Percentiles rank a stretch among this genome's conserved stretches.
Conservation (phyloP, 2,329 filamentous ascomycete species). For the Didymella segeticola region DNA sequence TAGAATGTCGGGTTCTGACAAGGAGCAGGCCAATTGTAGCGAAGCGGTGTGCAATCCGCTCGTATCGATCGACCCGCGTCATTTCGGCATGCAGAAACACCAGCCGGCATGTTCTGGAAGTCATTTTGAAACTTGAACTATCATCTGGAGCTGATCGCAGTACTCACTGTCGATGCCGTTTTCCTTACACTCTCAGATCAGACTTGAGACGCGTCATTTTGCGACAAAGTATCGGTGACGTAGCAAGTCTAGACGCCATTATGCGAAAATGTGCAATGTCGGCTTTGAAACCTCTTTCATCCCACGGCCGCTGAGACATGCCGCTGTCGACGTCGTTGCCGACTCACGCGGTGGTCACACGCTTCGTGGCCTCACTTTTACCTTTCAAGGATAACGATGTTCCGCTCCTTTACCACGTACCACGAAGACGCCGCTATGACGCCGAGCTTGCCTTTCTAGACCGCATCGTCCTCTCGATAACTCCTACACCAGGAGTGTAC, state of each 20-base stretch:
- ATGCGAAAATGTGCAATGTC: conserved; percentile 12
- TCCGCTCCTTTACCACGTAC: conserved; percentile 43
- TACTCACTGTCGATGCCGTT: background rate
- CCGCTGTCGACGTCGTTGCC: conserved; percentile 34
- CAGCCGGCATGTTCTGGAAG: background rate
- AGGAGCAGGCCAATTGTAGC: background rate
- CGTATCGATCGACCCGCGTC: background rate
- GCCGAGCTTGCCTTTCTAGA: conserved; percentile 37
- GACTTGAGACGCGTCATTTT: background rate
- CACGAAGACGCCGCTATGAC: conserved; percentile 37
- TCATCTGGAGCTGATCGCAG: background rate
- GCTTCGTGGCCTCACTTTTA: conserved; percentile 38
- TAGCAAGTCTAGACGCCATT: conserved; percentile 17
- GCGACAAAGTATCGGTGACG: conserved; percentile 27
- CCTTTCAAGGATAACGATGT: conserved; percentile 43
- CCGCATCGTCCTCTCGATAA: conserved; percentile 41
- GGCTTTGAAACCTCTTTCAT: background rate
- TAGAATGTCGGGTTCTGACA: background rate
- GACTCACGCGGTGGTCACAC: conserved; percentile 38
- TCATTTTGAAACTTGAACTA: background rate
- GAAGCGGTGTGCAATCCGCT: background rate
- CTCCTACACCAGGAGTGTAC: conserved; percentile 41
- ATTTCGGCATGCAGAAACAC: background rate
- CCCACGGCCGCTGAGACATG: conserved; percentile 17
- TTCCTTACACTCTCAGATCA: background rate